Conservation (phyloP, 1,284 basidiomycete genomes). For the Phylloboletellus chloephorus region DNA sequence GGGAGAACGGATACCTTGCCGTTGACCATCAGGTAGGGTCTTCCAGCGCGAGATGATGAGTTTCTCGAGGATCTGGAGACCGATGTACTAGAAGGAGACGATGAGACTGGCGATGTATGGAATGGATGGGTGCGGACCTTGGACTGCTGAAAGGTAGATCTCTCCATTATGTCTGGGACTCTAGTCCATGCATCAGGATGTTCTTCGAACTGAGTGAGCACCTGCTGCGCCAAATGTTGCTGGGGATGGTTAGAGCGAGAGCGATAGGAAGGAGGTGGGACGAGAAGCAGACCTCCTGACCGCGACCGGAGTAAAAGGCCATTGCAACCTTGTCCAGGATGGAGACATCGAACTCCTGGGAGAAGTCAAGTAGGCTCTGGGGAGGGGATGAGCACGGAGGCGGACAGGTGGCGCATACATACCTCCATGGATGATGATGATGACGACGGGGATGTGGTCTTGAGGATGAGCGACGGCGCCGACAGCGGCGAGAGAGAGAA, state of each 20-base stretch:
- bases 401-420: constrained; percentile 18
- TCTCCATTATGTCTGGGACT: constrained; percentile 91
- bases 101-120: constrained; percentile 16
- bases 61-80: constrained; percentile 91
- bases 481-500: constrained; percentile 12
- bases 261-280: constrained; percentile 2
- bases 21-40: constrained; percentile 88
- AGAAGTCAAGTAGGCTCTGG: constrained; percentile 83
- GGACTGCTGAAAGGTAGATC: constrained; percentile 80
- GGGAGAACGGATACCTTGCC: constrained; percentile 56
- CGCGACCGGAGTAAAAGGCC: constrained; percentile 76
- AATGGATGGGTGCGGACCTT: constrained; percentile 53
- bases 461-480: constrained; percentile 7
- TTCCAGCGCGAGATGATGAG: constrained; percentile 95
- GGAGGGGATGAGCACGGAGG: constrained; percentile 22
- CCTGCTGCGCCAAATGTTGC: constrained; percentile 89
- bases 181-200: constrained; percentile 97
- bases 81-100: constrained; percentile 70
- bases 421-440: constrained; percentile 36
- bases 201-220: constrained; percentile 95
- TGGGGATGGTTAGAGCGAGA: constrained; percentile 32
- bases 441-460: constrained; percentile 3
- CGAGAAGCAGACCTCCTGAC: constrained; percentile 57
- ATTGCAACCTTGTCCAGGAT: constrained; percentile 84
- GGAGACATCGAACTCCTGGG: constrained; percentile 77